phyloP scores from a whole-genome alignment of 106 monocot genomes.

The Allium cepa region DNA sequence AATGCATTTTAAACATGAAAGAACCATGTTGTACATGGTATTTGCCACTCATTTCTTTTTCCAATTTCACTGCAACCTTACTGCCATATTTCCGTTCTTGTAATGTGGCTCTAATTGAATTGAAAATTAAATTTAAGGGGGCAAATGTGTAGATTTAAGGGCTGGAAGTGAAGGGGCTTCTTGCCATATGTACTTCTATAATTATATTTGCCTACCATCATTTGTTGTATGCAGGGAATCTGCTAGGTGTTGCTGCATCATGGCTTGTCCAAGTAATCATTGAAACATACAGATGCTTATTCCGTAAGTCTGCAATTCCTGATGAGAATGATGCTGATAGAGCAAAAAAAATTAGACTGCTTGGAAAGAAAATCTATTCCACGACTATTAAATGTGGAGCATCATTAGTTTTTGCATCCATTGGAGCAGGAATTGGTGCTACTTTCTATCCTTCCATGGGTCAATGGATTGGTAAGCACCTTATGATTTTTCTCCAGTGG shows the following conservation, averaged over 20 bases:
- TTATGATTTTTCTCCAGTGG: not conserved
- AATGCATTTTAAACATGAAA: too few species aligned
- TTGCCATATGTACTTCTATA: too few species aligned
- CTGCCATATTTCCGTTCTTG: too few species aligned
- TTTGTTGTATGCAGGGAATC: slow-evolving; percentile 33
- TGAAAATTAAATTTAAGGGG: too few species aligned
- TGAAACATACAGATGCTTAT: slow-evolving; percentile 57
- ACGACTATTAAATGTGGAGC: slow-evolving; percentile 53
- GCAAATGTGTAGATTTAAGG: too few species aligned
- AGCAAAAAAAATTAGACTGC: slow-evolving; percentile 30
- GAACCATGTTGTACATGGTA: too few species aligned
- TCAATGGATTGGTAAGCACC: slow-evolving; percentile 81
- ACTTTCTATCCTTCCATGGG: slow-evolving; percentile 74
- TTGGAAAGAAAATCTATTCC: slow-evolving; percentile 40
- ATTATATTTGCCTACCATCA: too few species aligned
- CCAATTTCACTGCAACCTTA: too few species aligned
- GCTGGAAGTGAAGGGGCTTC: too few species aligned
- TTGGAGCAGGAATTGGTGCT: slow-evolving; percentile 82
- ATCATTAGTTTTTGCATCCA: slow-evolving; percentile 84
- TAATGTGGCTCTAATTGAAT: too few species aligned
- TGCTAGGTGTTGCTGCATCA: slow-evolving; percentile 69
- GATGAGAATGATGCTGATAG: slow-evolving; percentile 19
- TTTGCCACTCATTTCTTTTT: too few species aligned
- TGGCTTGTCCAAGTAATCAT: slow-evolving; percentile 80
- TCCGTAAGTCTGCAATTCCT: slow-evolving; percentile 35